Percentiles rank a stretch among this genome's conserved stretches.
These are phyloP conservation scores for Picea sitchensis DNA, from an alignment of 75 land plant genomes.

Conservation along the genomic window DNA sequence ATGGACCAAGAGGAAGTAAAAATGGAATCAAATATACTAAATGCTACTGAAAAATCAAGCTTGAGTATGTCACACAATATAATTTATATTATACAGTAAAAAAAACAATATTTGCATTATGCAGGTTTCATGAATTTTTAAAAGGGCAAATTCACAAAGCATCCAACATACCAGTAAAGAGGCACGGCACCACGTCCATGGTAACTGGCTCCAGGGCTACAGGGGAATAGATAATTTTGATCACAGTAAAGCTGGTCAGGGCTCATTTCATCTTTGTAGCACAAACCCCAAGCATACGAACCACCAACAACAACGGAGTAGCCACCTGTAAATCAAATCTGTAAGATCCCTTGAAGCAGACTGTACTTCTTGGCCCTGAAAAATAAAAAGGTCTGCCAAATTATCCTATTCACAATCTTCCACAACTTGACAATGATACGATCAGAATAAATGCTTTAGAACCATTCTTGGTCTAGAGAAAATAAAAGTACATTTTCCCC, in stretches of 20 bases:
- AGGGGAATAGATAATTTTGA: constrained; percentile 28
- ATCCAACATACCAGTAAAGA: constrained; percentile 43
- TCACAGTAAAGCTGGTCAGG: constrained; percentile 59
- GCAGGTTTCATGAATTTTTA: background rate
- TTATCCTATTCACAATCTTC: background rate
- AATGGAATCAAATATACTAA: background rate
- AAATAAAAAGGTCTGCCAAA: background rate
- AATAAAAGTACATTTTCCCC: too few relatives aligned
- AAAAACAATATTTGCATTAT: background rate
- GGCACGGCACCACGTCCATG: constrained; percentile 64
- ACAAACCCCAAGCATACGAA: constrained; percentile 85
- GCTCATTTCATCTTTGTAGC: constrained; percentile 84
- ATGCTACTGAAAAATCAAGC: background rate
- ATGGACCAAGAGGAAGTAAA: too few relatives aligned
- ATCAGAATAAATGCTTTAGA: background rate
- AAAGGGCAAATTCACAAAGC: background rate
- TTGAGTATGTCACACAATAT: background rate
- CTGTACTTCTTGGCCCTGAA: background rate
- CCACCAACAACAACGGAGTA: constrained; percentile 78
- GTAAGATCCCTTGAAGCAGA: background rate
- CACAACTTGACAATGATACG: background rate
- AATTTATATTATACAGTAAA: background rate
- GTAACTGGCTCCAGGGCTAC: constrained; percentile 47
- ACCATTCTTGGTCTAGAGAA: background rate
- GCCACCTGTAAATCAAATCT: constrained; percentile 55